Percentiles rank a stretch among this genome's conserved stretches.
phyloP scores from a whole-genome alignment of 768 basidiomycete species.

The Termitomyces sp. region DNA sequence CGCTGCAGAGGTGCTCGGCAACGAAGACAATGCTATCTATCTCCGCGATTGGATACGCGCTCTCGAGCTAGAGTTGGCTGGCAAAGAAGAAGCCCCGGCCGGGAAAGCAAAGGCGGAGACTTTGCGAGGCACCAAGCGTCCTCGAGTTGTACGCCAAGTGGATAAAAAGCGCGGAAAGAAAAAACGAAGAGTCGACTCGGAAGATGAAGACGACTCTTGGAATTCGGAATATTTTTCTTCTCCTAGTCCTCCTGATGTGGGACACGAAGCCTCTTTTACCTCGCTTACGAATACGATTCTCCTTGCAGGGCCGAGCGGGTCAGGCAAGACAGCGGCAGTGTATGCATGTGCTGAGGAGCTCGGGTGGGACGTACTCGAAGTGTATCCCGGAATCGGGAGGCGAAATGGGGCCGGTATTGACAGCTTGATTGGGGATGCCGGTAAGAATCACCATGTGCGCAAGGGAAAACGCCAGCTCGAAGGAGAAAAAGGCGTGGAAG shows the following conservation, averaged over 20 bases:
- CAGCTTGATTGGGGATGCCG: conserved; percentile 84
- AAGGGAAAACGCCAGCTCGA: conserved; percentile 13
- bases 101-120: conserved; percentile 12
- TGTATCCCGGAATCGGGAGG: conserved; percentile 92
- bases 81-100: conserved; percentile 11
- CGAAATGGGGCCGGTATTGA: conserved; percentile 76
- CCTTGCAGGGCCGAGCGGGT: conserved; percentile 74
- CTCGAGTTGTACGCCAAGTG: conserved; percentile 49
- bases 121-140: conserved; percentile 45
- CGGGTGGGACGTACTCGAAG: conserved; percentile 95
- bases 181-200: conserved; percentile 45
- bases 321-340: conserved; percentile 88
- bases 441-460: conserved; percentile 83
- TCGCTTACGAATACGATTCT: conserved; percentile 83
- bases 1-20: conserved; percentile 75
- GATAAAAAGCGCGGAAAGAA: conserved; percentile 43
- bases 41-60: conserved; percentile 75
- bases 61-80: conserved; percentile 49
- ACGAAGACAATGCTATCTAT: conserved; percentile 62
- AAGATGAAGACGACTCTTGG: conserved; percentile 55
- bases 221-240: conserved; percentile 27
- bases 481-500: conserved; percentile 4
- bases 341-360: conserved; percentile 94
- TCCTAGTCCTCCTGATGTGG: background rate
- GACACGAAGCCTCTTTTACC: conserved; percentile 19